These are phyloP conservation scores for Teunomyces tritomae DNA, from an alignment of 805 yeast species.

Conservation along the genomic window DNA sequence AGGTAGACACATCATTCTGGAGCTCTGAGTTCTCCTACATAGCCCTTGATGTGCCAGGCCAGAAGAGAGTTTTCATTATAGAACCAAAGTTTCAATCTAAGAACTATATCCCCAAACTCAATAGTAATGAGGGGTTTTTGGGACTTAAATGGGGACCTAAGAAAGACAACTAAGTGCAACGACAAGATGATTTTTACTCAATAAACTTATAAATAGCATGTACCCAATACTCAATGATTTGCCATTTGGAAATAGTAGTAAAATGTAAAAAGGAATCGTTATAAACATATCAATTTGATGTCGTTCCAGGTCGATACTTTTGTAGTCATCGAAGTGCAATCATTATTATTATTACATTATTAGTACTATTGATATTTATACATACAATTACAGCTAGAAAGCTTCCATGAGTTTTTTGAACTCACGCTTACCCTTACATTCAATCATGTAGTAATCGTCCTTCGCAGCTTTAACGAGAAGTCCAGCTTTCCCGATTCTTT, in stretches of 20 bases:
- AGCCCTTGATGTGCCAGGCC: conserved; percentile 73
- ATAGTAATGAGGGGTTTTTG: conserved; percentile 56
- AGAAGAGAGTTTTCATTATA: conserved; percentile 64
- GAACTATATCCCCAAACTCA: conserved; percentile 37
- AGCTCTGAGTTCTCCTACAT: conserved; percentile 69
- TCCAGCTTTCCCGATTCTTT: conserved; percentile 44
- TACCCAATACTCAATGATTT: conserved; percentile 20
- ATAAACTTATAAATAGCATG: conserved; percentile 5
- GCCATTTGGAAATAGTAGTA: background rate
- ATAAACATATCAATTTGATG: no score
- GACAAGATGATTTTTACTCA: background rate
- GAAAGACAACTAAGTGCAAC: conserved; percentile 33
- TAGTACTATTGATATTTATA: background rate
- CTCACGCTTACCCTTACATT: conserved; percentile 43
- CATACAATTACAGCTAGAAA: conserved; percentile 11
- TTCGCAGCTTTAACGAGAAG: conserved; percentile 32
- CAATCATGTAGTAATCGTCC: conserved; percentile 38
- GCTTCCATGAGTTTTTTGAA: conserved; percentile 26
- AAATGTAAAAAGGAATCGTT: background rate
- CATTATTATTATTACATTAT: background rate
- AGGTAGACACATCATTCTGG: conserved; percentile 64
- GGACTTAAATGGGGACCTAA: conserved; percentile 89
- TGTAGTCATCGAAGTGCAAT: no score
- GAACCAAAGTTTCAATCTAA: conserved; percentile 53
- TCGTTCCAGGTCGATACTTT: no score